Conservation (phyloP, 2,329 filamentous ascomycete species). For the Aspergillus jensenii region DNA sequence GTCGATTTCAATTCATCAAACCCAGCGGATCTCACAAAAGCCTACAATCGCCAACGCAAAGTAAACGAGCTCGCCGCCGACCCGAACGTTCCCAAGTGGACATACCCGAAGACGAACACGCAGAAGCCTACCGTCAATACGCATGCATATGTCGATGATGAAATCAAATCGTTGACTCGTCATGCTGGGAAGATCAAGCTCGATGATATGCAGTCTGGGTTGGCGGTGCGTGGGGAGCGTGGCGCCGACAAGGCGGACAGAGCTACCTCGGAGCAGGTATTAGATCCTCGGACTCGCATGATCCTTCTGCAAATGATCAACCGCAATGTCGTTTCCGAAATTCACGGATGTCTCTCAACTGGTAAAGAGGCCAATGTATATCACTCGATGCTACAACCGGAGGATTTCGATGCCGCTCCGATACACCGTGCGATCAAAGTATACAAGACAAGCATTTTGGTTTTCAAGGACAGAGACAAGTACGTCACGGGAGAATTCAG, state of each 20-base stretch:
- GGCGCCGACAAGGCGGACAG: conserved; percentile 78
- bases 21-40: conserved; percentile 72
- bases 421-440: conserved; percentile 91
- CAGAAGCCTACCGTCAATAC: conserved; percentile 81
- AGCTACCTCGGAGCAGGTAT: conserved; percentile 89
- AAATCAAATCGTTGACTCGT: conserved; percentile 78
- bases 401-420: conserved; percentile 46
- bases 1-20: conserved; percentile 59
- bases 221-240: conserved; percentile 49
- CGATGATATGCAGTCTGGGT: conserved; percentile 59
- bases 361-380: conserved; percentile 99
- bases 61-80: conserved; percentile 56
- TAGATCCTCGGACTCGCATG: conserved; percentile 93
- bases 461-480: conserved; percentile 95
- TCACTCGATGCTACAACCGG: conserved; percentile 69
- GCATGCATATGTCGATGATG: conserved; percentile 76
- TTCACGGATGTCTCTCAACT: conserved; percentile 93
- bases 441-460: conserved; percentile 96
- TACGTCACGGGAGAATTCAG: conserved; percentile 94
- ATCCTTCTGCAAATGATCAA: conserved; percentile 96
- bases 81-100: conserved; percentile 51
- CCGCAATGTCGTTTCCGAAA: conserved; percentile 79
- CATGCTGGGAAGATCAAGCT: conserved; percentile 85
- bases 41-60: conserved; percentile 81
- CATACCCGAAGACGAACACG: conserved; percentile 70